phyloP scores from a whole-genome alignment of 2,329 filamentous ascomycete species.

The Pyricularia pennisetigena region DNA sequence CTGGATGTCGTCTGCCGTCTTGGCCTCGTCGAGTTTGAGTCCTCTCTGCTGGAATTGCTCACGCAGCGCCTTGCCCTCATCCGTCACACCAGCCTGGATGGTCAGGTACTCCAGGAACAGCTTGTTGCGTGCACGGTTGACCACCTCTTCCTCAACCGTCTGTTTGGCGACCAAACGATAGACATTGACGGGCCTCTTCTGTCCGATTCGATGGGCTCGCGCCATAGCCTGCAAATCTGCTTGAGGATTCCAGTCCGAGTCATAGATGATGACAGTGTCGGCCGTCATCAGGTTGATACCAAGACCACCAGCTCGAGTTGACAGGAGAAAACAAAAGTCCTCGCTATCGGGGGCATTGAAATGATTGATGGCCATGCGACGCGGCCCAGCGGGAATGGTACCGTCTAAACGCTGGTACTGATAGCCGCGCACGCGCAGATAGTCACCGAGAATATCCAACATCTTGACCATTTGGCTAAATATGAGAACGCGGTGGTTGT shows the following conservation, averaged over 20 bases:
- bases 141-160: slow-evolving; percentile 94
- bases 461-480: slow-evolving; percentile 99
- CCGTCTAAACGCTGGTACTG: slow-evolving; percentile 92
- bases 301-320: slow-evolving; percentile 90
- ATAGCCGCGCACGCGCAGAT: slow-evolving; percentile 86
- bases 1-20: slow-evolving; percentile 88
- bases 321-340: slow-evolving; percentile 93
- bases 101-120: slow-evolving; percentile 95
- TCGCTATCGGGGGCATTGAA: slow-evolving; percentile 96
- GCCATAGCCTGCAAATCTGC: slow-evolving; percentile 98
- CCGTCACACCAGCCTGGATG: slow-evolving; percentile 92
- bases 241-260: slow-evolving; percentile 98
- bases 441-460: slow-evolving; percentile 92
- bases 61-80: slow-evolving; percentile 74
- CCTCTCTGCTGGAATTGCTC: slow-evolving; percentile 72
- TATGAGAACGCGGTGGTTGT: slow-evolving; percentile 91
- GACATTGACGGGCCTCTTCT: slow-evolving; percentile 91
- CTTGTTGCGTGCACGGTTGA: slow-evolving; percentile 94
- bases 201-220: slow-evolving; percentile 92
- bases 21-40: slow-evolving; percentile 67
- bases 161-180: slow-evolving; percentile 96
- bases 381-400: slow-evolving; percentile 79
- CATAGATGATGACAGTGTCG: slow-evolving; percentile 94
- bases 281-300: slow-evolving; percentile 99
- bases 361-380: slow-evolving; percentile 92